These are phyloP conservation scores for Solanum habrochaites DNA, from an alignment of 257 asterid genomes.

Conservation along the genomic window DNA sequence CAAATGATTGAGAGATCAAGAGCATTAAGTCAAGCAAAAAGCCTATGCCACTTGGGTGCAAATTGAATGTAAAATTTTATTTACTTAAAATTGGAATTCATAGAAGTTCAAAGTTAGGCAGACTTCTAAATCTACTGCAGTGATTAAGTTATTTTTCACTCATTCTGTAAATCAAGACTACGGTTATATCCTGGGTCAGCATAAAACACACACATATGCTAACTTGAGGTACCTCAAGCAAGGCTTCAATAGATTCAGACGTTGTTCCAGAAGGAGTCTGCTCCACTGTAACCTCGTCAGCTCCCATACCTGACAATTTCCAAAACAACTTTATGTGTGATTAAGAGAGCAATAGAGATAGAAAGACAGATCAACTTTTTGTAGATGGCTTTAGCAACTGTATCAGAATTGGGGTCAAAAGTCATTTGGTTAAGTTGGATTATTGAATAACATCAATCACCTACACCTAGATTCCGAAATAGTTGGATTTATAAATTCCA, in stretches of 20 bases:
- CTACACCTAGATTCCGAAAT: not conserved
- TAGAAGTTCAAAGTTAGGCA: not conserved
- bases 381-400: not conserved
- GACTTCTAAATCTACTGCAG: not conserved
- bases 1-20: not conserved
- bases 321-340: not conserved
- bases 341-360: not conserved
- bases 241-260: conserved; percentile 25
- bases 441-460: not conserved
- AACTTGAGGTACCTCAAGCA: conserved; percentile 36
- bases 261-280: conserved; percentile 16
- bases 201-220: not conserved
- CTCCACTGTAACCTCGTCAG: conserved; percentile 10
- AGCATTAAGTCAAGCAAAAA: not conserved
- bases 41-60: not conserved
- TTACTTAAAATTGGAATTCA: not conserved
- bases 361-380: not conserved
- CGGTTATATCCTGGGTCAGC: not conserved
- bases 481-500: not conserved
- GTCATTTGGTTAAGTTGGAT: not conserved
- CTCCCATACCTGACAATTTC: conserved; percentile 26
- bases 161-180: not conserved
- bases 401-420: not conserved
- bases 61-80: not conserved
- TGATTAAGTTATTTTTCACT: not conserved